Evolutionary conservation across 2,329 filamentous ascomycete genomes (phyloP), one percentile per base, ranked within the genome.

Genomic region (Cladosporium velox): DNA sequence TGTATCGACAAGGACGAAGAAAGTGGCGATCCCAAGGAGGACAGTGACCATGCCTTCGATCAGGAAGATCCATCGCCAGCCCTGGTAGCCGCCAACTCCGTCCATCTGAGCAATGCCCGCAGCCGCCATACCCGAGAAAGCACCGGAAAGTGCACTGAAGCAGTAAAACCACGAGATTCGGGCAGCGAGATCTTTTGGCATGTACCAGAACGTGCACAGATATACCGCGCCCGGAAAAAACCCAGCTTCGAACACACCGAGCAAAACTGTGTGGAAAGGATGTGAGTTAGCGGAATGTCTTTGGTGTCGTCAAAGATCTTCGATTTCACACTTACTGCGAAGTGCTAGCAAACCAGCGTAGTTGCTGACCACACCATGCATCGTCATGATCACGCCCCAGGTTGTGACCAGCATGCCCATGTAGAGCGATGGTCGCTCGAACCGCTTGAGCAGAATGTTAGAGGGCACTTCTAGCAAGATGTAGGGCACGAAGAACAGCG

Each of bases 351-450:
- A 41, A 1, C 70, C 65, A 6, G 73, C 70, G 62, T 81, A 85
- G 71, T 78, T 83, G 65, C 87, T 80, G 2, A 92, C 89, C 10
- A 95, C 79, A 0, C 92, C 92, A 78, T 94, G 91, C 68, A 87
- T 62, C 28, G 90, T 81, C 44, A 89, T 91, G 61, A 90, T 86
- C 21, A 94, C 79, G 8, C 91, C 90, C 72, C 70, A 73, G 18
- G 64, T 66, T n/a, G 70, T 66, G 15, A 73, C 69, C 5, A 75
- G 67, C 14, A 70, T 70, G 32, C 72, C 69, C 30, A 75, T 71
- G 58, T 71, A 73, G n/a, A 65, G 55, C 41, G 67, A 68, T 1
- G 78, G 73, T 10, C 69, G 65, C 21, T 81, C 80, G 61, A 83
- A 72, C 28, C 72, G 73, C 69, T 82, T 82, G 67, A 83, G 74